Evolutionary conservation across 2,329 filamentous ascomycete species (phyloP).

Genomic region (Penicillium thymicola): DNA sequence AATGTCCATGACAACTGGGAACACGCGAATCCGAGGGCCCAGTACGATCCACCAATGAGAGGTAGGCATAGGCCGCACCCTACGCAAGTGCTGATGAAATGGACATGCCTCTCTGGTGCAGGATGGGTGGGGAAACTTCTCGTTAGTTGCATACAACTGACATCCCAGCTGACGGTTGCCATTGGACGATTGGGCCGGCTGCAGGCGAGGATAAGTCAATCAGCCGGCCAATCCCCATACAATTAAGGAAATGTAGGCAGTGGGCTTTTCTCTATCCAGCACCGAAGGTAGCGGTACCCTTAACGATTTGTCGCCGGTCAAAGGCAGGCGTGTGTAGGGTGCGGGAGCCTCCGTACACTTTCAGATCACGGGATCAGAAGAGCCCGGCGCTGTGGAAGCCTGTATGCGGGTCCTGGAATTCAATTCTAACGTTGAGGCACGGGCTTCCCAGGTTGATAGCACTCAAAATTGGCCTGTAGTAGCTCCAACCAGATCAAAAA

Average conservation of each 20-base stretch:
- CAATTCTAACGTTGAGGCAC: conserved; percentile 40
- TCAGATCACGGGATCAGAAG: conserved; percentile 40
- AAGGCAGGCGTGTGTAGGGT: conserved; percentile 28
- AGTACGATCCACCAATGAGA: conserved; percentile 16
- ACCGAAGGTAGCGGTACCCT: conserved; percentile 16
- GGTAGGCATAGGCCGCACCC: conserved; percentile 1
- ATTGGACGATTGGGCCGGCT: conserved; percentile 28
- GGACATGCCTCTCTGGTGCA: conserved; percentile 11
- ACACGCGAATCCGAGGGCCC: conserved; percentile 27
- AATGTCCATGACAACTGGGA: conserved; percentile 20
- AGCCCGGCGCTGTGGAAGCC: conserved; percentile 37
- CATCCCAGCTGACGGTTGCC: conserved; percentile 15
- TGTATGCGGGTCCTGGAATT: conserved; percentile 38
- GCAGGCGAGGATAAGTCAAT: conserved; percentile 23
- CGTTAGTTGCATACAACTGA: conserved; percentile 31
- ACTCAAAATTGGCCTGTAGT: conserved; percentile 7
- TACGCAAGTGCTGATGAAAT: conserved; percentile 15
- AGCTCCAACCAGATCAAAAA: conserved; percentile 1
- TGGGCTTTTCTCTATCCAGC: conserved; percentile 27
- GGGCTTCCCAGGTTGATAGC: conserved; percentile 3
- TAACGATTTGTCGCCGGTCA: conserved; percentile 35
- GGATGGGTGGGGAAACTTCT: conserved; percentile 16
- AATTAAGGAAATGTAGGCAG: conserved; percentile 14
- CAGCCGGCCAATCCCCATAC: conserved; percentile 26
- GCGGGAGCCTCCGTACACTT: conserved; percentile 35